phyloP scores from a whole-genome alignment of 768 basidiomycete species.

The Pisolithus orientalis region DNA sequence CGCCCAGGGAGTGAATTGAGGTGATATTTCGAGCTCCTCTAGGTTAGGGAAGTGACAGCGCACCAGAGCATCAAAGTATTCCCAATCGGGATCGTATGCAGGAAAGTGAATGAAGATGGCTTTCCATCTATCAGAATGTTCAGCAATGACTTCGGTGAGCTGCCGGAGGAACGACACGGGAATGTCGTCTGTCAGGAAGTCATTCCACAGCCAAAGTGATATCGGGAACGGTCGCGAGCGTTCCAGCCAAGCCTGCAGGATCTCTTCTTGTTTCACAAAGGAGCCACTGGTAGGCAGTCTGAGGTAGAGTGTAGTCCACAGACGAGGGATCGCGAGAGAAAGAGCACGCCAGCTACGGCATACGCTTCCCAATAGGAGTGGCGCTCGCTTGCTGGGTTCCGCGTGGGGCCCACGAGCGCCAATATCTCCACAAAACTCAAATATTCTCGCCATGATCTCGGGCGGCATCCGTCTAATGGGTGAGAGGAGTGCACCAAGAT shows the following conservation, averaged over 20 bases:
- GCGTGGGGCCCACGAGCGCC: conserved; percentile 22
- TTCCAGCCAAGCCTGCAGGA: conserved; percentile 21
- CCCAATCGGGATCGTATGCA: conserved; percentile 23
- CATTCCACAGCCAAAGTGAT: conserved; percentile 26
- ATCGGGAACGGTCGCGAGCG: conserved; percentile 21
- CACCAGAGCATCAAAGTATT: conserved; percentile 19
- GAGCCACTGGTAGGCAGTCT: conserved; percentile 20
- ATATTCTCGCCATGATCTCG: conserved; percentile 27
- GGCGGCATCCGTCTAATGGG: conserved; percentile 28
- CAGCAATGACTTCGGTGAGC: conserved; percentile 12
- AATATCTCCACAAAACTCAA: conserved; percentile 26
- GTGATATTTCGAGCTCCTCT: conserved; percentile 28
- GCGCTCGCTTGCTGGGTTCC: conserved; percentile 24
- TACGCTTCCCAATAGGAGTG: conserved; percentile 23
- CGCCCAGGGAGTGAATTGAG: conserved; percentile 26
- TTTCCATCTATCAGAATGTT: conserved; percentile 23
- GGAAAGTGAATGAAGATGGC: conserved; percentile 28
- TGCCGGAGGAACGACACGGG: conserved; percentile 19
- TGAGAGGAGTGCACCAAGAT: conserved; percentile 27
- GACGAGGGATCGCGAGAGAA: conserved; percentile 22
- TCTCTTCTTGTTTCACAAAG: conserved; percentile 18
- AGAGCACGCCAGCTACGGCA: conserved; percentile 24
- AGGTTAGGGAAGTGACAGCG: conserved; percentile 18
- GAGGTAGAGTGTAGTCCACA: conserved; percentile 28
- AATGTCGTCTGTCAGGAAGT: conserved; percentile 28